Percentiles rank a stretch among this genome's conserved stretches.
Conservation (phyloP, 2,329 filamentous ascomycete species). For the Nemania sp. region DNA sequence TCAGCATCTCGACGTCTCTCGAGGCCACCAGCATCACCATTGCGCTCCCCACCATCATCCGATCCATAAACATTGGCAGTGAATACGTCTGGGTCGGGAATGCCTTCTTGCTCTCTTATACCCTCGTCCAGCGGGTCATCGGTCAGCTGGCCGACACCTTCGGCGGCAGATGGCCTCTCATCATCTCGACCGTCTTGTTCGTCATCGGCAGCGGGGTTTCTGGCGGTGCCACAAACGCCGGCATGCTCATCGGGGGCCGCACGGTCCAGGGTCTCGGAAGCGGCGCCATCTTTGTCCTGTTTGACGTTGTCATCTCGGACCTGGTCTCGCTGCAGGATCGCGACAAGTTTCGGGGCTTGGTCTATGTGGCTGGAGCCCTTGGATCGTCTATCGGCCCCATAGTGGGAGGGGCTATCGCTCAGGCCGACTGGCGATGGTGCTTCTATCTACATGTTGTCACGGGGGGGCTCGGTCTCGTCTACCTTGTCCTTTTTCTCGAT, state of each 20-base stretch:
- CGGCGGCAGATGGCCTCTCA: slow-evolving; percentile 45
- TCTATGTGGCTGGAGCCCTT: slow-evolving; percentile 39
- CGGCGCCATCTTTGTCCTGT: slow-evolving; percentile 42
- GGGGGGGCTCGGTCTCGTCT: slow-evolving; percentile 29
- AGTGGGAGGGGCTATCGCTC: slow-evolving; percentile 30
- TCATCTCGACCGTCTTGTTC: slow-evolving; percentile 47
- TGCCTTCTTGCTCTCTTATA: slow-evolving; percentile 32
- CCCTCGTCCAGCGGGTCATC: slow-evolving; percentile 48
- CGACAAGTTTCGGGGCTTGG: slow-evolving; percentile 44
- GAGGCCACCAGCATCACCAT: slow-evolving; percentile 25
- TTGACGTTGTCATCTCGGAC: slow-evolving; percentile 54
- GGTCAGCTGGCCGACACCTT: slow-evolving; percentile 53
- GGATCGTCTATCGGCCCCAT: slow-evolving; percentile 40
- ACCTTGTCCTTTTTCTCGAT: slow-evolving; percentile 40
- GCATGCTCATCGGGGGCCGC: slow-evolving; percentile 48
- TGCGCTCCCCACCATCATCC: slow-evolving; percentile 20
- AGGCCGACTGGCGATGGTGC: not conserved
- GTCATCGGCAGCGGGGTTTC: slow-evolving; percentile 51
- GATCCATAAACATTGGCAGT: slow-evolving; percentile 13
- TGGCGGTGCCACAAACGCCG: slow-evolving; percentile 45
- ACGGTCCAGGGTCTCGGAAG: slow-evolving; percentile 49
- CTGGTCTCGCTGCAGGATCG: slow-evolving; percentile 52
- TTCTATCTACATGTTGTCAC: not conserved
- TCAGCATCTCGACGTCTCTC: slow-evolving; percentile 4
- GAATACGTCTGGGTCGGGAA: slow-evolving; percentile 29